Base-by-base conservation (phyloP, 345 rosid species). In the Streptanthus diversifolius region DNA sequence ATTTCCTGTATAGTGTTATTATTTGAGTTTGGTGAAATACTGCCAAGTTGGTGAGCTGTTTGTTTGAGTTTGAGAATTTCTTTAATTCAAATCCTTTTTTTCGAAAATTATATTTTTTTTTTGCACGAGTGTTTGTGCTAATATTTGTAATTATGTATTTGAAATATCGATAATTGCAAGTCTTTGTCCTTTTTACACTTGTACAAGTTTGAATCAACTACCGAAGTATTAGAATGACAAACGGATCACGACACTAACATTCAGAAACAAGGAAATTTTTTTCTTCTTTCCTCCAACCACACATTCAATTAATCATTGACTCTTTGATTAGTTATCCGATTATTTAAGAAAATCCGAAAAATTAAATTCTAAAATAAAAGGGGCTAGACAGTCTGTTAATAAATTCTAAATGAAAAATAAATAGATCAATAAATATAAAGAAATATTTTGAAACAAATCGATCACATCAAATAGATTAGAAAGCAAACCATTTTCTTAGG, bases 21-120 rank as follows among this genome's bases (percentile, higher is more conserved):
- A 70, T 70, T 70, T 63, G 80, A 70, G 75, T 63, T 70, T 76
- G 80, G 70, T 63, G 67, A 54, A 76, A 64, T 55, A 62, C 59
- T 54, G 47, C 65, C 59, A 44, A 62, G 36, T 25, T 63, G 65
- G 65, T 75, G 73, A 45, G 73, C 15, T 69, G 57, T 63, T 76
- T 69, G 75, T 76, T 63, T 25, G 54, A 54, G 70, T 76, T 55
- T 69, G 60, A 35, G 3, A 45, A 0, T 69, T 45, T 27, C 12
- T 76, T 76, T 54, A 52, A 41, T 61, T 17, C 35, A 33, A 53
- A 48, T 8, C 54, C 0, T 51, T 56, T 33, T 14, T 13, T 47
- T 18, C 9, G 17, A 10, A 40, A 32, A 56, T 5, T 41, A 3
- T 21, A 13, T 24, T 14, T 35, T 0, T 7, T 53, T 21, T 48